These are phyloP conservation scores for Macadamia tetraphylla DNA, from an alignment of 164 flowering plant genomes.

Conservation along the genomic window DNA sequence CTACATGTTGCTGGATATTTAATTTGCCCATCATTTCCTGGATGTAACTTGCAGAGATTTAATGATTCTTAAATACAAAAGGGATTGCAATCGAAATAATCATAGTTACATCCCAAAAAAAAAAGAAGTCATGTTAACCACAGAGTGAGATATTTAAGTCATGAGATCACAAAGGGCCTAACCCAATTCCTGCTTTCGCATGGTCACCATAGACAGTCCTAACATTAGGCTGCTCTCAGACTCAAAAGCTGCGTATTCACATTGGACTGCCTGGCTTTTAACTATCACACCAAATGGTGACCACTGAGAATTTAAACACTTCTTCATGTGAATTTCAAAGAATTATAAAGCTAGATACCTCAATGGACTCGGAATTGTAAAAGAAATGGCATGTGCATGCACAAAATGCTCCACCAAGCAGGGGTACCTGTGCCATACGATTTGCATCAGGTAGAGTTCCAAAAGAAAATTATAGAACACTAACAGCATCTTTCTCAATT, in stretches of 20 bases:
- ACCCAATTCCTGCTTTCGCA: too few species aligned
- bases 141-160: too few species aligned
- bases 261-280: too few species aligned
- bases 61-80: background rate
- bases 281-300: too few species aligned
- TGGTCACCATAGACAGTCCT: too few species aligned
- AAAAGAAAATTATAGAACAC: background rate
- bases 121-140: background rate
- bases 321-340: background rate
- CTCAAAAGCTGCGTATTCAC: too few species aligned
- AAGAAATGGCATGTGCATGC: slow-evolving; percentile 99
- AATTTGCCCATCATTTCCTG: too few species aligned
- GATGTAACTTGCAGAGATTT: background rate
- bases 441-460: background rate
- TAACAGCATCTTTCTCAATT: too few species aligned
- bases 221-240: too few species aligned
- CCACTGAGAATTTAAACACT: too few species aligned
- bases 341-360: slow-evolving; percentile 40
- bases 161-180: too few species aligned
- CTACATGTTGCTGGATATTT: too few species aligned
- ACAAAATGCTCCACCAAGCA: slow-evolving; percentile 95
- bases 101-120: background rate
- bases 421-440: slow-evolving; percentile 56
- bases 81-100: background rate
- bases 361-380: slow-evolving; percentile 87